phyloP scores from a whole-genome alignment of 2,329 filamentous ascomycete genomes.

The Penicillium sp. region DNA sequence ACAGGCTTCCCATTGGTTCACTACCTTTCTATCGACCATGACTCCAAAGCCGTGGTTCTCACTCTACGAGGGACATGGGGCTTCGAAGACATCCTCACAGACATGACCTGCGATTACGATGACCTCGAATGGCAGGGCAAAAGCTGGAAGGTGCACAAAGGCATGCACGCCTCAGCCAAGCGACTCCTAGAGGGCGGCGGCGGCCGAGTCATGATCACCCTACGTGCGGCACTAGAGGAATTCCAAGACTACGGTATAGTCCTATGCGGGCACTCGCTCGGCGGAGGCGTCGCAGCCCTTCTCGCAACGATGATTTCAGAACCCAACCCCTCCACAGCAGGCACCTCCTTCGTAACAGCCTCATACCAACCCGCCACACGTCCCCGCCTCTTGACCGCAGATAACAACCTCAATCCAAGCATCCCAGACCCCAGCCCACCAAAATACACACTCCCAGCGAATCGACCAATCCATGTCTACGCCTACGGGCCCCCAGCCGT shows the following conservation, averaged over 20 bases:
- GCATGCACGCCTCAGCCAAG: slow-evolving; percentile 68
- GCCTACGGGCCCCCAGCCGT: slow-evolving; percentile 73
- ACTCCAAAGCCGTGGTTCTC: slow-evolving; percentile 69
- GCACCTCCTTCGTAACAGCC: slow-evolving; percentile 63
- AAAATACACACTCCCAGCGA: slow-evolving; percentile 57
- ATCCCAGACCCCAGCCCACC: slow-evolving; percentile 11
- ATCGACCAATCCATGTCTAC: slow-evolving; percentile 73
- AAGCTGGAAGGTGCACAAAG: slow-evolving; percentile 69
- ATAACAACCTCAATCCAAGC: slow-evolving; percentile 17
- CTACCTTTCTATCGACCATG: slow-evolving; percentile 69
- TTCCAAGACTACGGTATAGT: slow-evolving; percentile 69
- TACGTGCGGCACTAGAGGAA: slow-evolving; percentile 63
- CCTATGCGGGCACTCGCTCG: slow-evolving; percentile 66
- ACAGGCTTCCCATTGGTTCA: slow-evolving; percentile 69
- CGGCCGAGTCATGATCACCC: slow-evolving; percentile 62
- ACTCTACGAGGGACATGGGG: slow-evolving; percentile 69
- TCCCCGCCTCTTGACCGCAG: slow-evolving; percentile 36
- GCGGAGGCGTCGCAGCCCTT: slow-evolving; percentile 66
- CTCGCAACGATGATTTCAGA: slow-evolving; percentile 69
- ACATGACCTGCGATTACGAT: slow-evolving; percentile 73
- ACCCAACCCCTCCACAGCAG: slow-evolving; percentile 48
- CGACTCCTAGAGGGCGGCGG: slow-evolving; percentile 66
- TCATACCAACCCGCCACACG: slow-evolving; percentile 34
- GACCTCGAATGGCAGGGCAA: slow-evolving; percentile 57
- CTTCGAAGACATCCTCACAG: slow-evolving; percentile 70